Evolutionary conservation across 2,329 filamentous ascomycete genomes (phyloP), one percentile per base, ranked within the genome.

Genomic region (Cladosporium sphaerospermum): DNA sequence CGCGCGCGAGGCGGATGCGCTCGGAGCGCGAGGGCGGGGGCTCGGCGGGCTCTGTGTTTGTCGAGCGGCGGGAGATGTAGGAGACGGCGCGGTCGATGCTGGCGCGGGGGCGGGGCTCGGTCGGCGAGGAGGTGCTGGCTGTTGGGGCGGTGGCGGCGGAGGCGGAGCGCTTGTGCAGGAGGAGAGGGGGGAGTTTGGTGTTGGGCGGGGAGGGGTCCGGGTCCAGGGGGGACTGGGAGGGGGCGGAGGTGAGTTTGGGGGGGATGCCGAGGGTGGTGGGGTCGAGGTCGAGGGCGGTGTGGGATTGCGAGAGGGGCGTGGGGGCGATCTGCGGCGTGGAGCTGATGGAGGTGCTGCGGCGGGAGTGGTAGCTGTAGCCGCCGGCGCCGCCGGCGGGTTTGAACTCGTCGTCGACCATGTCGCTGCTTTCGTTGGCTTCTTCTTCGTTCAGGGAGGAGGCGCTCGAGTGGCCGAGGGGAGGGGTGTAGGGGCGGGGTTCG

Each of bases 21-120:
- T 79, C 79, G 40, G 78, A 79, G 37, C 78, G 75, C 4, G 76
- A 75, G 31, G 75, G 71, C 7, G 79, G 73, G n/a, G 10, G n/a
- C 59, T 82, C 79, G 13, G 71, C 73, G 53, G 77, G 78, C 23
- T 28, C 23, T 5, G 23, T 28, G 23, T 28, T 28, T 7, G 23
- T 28, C 4, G 72, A 67, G 36, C 68, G 52, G 13, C 65, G 69
- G 18, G 64, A 61, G 61, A 78, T 67, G 58, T 76, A 72, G 45
- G 75, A 74, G 57, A 81, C 77, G 18, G 77, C 73, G 56, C 76
- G 78, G 62, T 83, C 80, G 51, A 82, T 71, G 31, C 78, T 81
- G 33, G 77, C 77, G 42, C 80, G 73, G 3, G 78, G 78, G 53
- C 75, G 75, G 3, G 78, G 77, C 23, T 28, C 23, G 23, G 7